Conservation (phyloP, 163 green algal genomes). For the Chlorella variabilis region DNA sequence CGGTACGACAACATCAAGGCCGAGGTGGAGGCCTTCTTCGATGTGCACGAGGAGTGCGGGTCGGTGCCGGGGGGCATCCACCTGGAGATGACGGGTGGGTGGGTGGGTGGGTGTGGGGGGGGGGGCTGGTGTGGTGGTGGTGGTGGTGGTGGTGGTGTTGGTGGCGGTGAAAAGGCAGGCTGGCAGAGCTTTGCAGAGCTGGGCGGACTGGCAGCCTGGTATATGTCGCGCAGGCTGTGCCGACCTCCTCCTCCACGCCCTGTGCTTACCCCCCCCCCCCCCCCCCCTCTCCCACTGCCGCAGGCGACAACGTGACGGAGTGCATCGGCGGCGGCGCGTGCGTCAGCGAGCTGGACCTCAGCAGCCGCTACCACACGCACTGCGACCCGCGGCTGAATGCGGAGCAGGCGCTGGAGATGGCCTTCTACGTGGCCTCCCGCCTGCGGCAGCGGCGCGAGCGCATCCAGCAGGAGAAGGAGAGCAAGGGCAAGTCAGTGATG, state of each 20-base stretch:
- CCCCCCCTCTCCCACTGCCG: not conserved
- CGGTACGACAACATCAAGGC: constrained; percentile 93
- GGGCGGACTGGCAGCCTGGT: too few relatives aligned
- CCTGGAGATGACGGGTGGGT: constrained; percentile 98
- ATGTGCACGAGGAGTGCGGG: constrained; percentile 93
- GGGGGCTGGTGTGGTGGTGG: not conserved
- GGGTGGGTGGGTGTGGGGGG: not conserved
- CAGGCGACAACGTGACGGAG: constrained; percentile 66
- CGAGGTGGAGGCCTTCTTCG: constrained; percentile 97
- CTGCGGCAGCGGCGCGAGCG: constrained; percentile 61
- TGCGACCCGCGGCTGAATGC: constrained; percentile 99
- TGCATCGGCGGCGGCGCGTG: constrained; percentile 77
- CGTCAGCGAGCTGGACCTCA: constrained; percentile 86
- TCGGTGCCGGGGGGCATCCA: constrained; percentile 96
- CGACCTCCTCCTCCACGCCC: too few relatives aligned
- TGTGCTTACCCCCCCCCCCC: too few relatives aligned
- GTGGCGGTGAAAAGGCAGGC: too few relatives aligned
- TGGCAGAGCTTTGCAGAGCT: too few relatives aligned
- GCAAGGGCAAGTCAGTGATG: constrained; percentile 21
- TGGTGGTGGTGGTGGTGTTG: not conserved
- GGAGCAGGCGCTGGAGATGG: constrained; percentile 97
- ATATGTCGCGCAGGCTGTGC: too few relatives aligned
- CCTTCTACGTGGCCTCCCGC: constrained; percentile 93
- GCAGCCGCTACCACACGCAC: constrained; percentile 97
- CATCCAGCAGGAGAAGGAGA: constrained; percentile 23